phyloP scores from a whole-genome alignment of 2,329 filamentous ascomycete species.

The Ceratocystis destructans region DNA sequence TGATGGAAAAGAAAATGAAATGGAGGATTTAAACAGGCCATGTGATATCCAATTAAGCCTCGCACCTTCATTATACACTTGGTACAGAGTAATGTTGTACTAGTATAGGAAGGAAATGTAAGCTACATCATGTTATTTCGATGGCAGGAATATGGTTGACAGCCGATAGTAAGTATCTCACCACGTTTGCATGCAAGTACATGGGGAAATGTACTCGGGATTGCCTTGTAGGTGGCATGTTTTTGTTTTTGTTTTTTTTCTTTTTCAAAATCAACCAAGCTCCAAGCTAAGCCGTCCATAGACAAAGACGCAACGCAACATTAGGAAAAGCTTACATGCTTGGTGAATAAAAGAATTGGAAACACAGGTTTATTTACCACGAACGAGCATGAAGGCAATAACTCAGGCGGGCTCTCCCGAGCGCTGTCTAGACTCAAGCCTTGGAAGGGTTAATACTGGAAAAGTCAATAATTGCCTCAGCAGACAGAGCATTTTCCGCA shows the following conservation, averaged over 20 bases:
- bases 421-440: background rate
- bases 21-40: background rate
- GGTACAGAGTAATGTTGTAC: background rate
- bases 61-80: background rate
- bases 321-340: background rate
- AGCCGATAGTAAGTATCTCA: background rate
- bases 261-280: background rate
- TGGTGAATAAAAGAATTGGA: background rate
- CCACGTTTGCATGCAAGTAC: background rate
- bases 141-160: background rate
- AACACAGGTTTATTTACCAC: background rate
- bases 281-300: background rate
- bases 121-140: background rate
- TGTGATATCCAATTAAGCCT: background rate
- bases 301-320: background rate
- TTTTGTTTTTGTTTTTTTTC: background rate
- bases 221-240: background rate
- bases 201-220: background rate
- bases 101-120: background rate
- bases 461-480: conserved; percentile 28
- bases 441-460: conserved; percentile 8
- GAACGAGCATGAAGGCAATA: background rate
- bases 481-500: conserved; percentile 31
- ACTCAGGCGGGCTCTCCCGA: background rate
- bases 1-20: background rate